Conservation (phyloP, 306 rosid species). For the Rubus idaeus region DNA sequence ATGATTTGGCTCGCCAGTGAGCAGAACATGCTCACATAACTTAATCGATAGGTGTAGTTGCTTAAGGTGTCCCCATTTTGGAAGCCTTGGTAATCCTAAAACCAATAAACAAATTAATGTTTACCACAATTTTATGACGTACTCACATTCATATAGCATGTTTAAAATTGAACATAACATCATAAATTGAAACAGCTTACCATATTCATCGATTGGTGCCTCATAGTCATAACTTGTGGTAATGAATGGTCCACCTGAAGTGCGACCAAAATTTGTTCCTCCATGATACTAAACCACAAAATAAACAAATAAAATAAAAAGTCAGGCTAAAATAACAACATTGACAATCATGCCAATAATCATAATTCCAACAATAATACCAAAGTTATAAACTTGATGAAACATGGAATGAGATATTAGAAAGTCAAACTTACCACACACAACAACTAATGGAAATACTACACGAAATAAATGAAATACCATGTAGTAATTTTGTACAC, state of each 20-base stretch:
- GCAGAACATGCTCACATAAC: slow-evolving; percentile 66
- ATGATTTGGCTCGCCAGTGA: slow-evolving; percentile 52
- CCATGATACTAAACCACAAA: slow-evolving; percentile 73
- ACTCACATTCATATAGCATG: neutral
- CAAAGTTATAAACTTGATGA: neutral
- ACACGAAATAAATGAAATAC: slow-evolving; percentile 37
- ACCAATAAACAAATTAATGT: neutral
- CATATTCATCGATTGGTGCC: slow-evolving; percentile 95
- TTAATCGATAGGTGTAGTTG: slow-evolving; percentile 86
- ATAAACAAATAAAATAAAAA: neutral
- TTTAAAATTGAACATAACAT: neutral
- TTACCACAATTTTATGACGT: neutral
- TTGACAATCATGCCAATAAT: slow-evolving; percentile 2
- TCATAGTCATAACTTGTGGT: slow-evolving; percentile 97
- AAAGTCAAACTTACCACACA: neutral
- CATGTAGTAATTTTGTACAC: slow-evolving; percentile 93
- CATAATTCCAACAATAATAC: neutral
- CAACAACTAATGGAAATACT: slow-evolving; percentile 2
- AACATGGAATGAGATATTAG: neutral
- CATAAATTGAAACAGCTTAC: slow-evolving; percentile 33
- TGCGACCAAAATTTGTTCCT: slow-evolving; percentile 95
- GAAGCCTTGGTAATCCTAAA: slow-evolving; percentile 81
- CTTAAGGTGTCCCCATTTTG: slow-evolving; percentile 97
- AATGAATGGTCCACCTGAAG: slow-evolving; percentile 95
- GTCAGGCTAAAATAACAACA: slow-evolving; percentile 8